Conservation (phyloP, 768 basidiomycete genomes). For the Tricholoma furcatifolium region DNA sequence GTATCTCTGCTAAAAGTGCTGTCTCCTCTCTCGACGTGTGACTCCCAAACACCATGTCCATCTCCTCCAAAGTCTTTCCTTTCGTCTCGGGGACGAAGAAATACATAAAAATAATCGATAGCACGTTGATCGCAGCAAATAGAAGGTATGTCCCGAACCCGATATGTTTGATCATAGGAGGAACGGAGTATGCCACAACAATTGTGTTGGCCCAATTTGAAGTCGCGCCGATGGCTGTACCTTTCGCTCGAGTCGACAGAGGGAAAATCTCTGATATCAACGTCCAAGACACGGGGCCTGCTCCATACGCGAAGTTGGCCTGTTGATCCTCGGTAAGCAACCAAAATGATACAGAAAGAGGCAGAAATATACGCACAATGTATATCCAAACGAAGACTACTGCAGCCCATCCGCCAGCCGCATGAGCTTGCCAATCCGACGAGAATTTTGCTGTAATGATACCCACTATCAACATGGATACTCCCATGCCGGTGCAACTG, state of each 20-base stretch:
- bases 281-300: constrained; percentile 22
- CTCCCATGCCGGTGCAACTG: constrained; percentile 33
- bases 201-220: constrained; percentile 40
- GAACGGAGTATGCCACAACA: constrained; percentile 25
- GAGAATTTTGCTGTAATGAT: constrained; percentile 15
- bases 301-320: constrained; percentile 6
- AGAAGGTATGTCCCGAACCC: constrained; percentile 34
- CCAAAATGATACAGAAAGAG: constrained; percentile 27
- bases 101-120: constrained; percentile 24
- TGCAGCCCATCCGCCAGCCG: constrained; percentile 26
- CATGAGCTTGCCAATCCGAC: constrained; percentile 21
- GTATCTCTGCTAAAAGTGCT: constrained; percentile 13
- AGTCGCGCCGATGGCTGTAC: constrained; percentile 40
- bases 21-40: constrained; percentile 16
- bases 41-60: constrained; percentile 21
- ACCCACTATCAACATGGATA: constrained; percentile 19
- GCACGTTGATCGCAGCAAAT: constrained; percentile 25
- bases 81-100: constrained; percentile 29
- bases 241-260: constrained; percentile 38
- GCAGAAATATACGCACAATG: constrained; percentile 33
- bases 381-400: constrained; percentile 40
- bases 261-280: constrained; percentile 43
- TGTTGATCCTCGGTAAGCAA: background rate
- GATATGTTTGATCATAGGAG: constrained; percentile 32
- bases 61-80: constrained; percentile 28